A percentile compares a stretch with the other conserved stretches of the same genome.
Conservation (phyloP, 352 stramenopile genomes). For the Phytophthora fragariae region DNA sequence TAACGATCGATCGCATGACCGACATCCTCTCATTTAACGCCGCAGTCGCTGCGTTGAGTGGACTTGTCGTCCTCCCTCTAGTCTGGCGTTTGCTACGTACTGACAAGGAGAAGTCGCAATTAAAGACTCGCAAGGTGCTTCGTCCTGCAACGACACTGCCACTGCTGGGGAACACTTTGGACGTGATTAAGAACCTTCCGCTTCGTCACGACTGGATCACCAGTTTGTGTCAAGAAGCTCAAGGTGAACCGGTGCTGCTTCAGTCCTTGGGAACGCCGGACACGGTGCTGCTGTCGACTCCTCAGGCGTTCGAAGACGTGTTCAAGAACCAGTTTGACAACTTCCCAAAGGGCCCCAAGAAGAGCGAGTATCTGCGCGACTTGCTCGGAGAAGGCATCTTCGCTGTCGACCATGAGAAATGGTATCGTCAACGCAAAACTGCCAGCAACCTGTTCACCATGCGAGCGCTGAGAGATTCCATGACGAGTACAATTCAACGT, state of each 20-base stretch:
- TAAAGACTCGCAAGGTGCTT: slow-evolving; percentile 5
- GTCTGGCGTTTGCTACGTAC: slow-evolving; percentile 21
- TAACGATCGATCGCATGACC: slow-evolving; percentile 28
- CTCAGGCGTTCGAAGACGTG: slow-evolving; percentile 57
- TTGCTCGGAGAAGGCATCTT: slow-evolving; percentile 67
- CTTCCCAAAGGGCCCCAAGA: slow-evolving; percentile 67
- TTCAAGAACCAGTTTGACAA: slow-evolving; percentile 74
- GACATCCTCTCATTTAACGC: slow-evolving; percentile 31
- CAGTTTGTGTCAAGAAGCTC: slow-evolving; percentile 36
- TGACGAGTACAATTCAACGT: slow-evolving; percentile 50
- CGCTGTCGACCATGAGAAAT: slow-evolving; percentile 54
- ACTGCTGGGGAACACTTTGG: slow-evolving; percentile 48
- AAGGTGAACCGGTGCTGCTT: slow-evolving; percentile 46
- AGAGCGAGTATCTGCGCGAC: slow-evolving; percentile 43
- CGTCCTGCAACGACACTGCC: slow-evolving; percentile 34
- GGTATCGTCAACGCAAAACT: slow-evolving; percentile 63
- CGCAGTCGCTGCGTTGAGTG: slow-evolving; percentile 19
- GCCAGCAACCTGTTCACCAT: slow-evolving; percentile 63
- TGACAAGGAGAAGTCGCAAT: slow-evolving; percentile 12
- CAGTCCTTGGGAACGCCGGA: slow-evolving; percentile 41
- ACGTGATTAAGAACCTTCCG: slow-evolving; percentile 38
- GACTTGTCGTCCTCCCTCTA: slow-evolving; percentile 29
- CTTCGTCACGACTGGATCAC: slow-evolving; percentile 56
- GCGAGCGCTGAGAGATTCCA: slow-evolving; percentile 48
- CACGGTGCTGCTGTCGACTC: slow-evolving; percentile 48